Evolutionary conservation across 495 filamentous ascomycete species (phyloP), one percentile per base, ranked within the genome.

Genomic region (Penicillium paradoxum): DNA sequence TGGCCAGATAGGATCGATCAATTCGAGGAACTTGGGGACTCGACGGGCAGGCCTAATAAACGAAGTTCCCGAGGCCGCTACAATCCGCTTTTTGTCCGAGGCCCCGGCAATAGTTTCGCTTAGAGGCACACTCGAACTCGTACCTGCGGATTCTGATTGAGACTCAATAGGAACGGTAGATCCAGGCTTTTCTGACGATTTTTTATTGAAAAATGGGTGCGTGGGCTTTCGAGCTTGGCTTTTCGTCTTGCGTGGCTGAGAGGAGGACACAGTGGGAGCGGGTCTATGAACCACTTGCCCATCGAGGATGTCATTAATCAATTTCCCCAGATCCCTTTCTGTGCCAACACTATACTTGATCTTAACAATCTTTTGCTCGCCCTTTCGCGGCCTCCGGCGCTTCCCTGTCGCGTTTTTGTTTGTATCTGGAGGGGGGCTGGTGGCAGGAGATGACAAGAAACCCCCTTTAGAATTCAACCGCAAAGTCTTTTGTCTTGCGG

Each of bases 191-290:
- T 45, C 53, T 2, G 59, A 7, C 4, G 59, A 7, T n/a, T 70
- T 74, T 36, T 75, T 75, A 44, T 76, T 46, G 61, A 96, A 96
- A 61, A 96, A 95, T 0, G 91, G 91, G 70, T 95, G 91, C 0
- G 87, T 86, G 2, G 79, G 53, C 60, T 88, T 95, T 19, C 68
- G 47, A 27, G 80, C 68, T 27, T 66, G 19, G 14, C 21, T 68
- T 13, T 49, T 53, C 22, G 69, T 60, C n/a, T 32, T 50, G 33
- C 49, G 53, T 7, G 59, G 25, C 33, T 57, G 39, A 13, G 56
- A 22, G 24, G 50, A 14, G 19, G 49, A 38, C 17, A 22, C 37
- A 14, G 38, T 19, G 21, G 45, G 24, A 21, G 42, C 24, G 14
- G 41, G 13, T 10, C 51, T 53, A 25, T 46, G 52, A 42, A 27